Base-by-base conservation (phyloP, 306 rosid species). In the Begonia fuchsioides region DNA sequence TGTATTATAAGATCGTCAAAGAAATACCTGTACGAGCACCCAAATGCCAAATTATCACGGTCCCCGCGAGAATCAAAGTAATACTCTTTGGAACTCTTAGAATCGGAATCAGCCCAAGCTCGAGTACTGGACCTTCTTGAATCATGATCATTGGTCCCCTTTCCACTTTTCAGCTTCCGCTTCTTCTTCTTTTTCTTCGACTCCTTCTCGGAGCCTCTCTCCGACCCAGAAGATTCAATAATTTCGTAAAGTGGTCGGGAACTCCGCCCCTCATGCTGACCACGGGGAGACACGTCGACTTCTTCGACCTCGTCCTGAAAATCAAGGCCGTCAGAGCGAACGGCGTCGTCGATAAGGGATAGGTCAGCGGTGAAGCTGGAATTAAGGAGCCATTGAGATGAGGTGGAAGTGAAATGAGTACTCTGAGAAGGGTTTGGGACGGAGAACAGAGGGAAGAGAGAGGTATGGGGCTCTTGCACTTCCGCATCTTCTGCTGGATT, bases 1-100 rank as follows among this genome's bases (percentile, higher is more conserved):
- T 26, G 1, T 26, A 26, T 26, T 4, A 8, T 26, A 4, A 26
- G 35, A 26, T 5, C 3, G 5, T 3, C 9, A 12, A 49, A 15
- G 13, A 49, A 11, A 39, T 69, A 87, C 94, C 79, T 83, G 72
- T 83, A 87, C 43, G 76, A 79, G 12, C 69, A 61, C 4, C 94
- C 96, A 13, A 83, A 87, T 3, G 75, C 87, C 41, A 83, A 63
- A 69, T 87, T 81, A 58, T 88, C 93, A 11, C 66, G 93, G 64
- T 84, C 95, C 12, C 93, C 93, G 0, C 54, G 76, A 47, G 87
- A 76, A 63, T 88, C 97, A 18, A 81, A 43, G 93, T 66, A 90
- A 65, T 76, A 90, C 41, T 79, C 88, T 55, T 81, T 84, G 13
- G 79, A 18, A 44, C 73, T 62, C 19, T 65, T 73, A 40, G 72